Base-by-base conservation (phyloP, 2,329 filamentous ascomycete species). In the Exophiala sp. region DNA sequence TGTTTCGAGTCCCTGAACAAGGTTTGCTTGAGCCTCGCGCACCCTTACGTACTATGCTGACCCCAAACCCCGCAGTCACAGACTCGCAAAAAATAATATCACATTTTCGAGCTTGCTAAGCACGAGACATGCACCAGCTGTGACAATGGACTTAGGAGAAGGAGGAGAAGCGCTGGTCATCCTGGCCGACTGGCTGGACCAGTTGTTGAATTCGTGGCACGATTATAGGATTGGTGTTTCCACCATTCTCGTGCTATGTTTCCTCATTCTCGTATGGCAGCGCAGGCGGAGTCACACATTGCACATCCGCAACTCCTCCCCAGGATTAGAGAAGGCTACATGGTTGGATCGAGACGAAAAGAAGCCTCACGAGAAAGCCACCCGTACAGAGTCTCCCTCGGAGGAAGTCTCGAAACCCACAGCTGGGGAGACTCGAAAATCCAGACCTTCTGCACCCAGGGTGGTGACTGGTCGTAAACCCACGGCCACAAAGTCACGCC, bases 381-480 rank as follows among this genome's bases (percentile, higher is more conserved):
- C 33, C 21, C 21, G 42, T 29, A 44, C 21, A 11, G 21, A 41
- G 32, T 12, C 35, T 16, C 10, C 39, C 29, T 18, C 33, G 4
- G 34, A 20, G 12, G 35, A 24, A 24, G 34, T 14, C 18, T 38
- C 20, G 21, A 29, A 18, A 21, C 29, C 34, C 18, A 50, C 41
- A 12, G 33, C 36, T 29, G 47, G 20, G 36, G 36, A 52, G 39
- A 52, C 18, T 43, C 50, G 45, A 33, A 62, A 62, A 50, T 18
- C 54, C 39, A 48, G 54, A 49, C 21, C 43, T n/a, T 42, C 52
- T 20, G 57, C 55, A 34, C 44, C 56, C 18, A 51, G 56, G 16
- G 53, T 62, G 12, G 61, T 64, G 33, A 50, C 59, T 20, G 62
- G 62, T 33, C 59, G 60, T 20, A 63, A 60, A 48, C 62, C 40